Evolutionary conservation across 345 rosid genomes (phyloP).

Genomic region (Lepidium didymum): DNA sequence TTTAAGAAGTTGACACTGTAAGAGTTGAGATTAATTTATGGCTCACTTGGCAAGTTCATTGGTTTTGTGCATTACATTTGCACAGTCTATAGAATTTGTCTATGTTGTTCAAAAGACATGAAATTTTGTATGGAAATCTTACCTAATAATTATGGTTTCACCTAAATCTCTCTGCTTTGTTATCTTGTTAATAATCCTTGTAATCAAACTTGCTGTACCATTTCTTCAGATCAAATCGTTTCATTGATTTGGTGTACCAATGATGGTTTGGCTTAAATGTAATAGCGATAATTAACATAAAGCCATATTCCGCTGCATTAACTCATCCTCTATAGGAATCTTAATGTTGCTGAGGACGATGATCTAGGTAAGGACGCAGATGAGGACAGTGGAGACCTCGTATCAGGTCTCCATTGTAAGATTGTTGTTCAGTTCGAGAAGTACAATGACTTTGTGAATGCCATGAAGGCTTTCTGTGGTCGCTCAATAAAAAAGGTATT

Average conservation of each 20-base stretch:
- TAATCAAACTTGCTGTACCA: neutral
- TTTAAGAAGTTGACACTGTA: neutral
- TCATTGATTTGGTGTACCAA: neutral
- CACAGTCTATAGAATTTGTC: neutral
- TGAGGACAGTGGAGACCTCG: conserved; percentile 41
- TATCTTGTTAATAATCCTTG: neutral
- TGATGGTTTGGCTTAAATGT: neutral
- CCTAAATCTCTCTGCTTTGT: neutral
- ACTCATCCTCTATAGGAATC: conserved; percentile 52
- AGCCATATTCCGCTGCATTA: conserved; percentile 16
- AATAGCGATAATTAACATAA: neutral
- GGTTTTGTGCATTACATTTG: neutral
- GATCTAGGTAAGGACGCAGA: conserved; percentile 49
- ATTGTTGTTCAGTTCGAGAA: conserved; percentile 88
- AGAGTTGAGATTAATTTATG: neutral
- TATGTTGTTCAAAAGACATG: neutral
- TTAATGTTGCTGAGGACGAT: conserved; percentile 79
- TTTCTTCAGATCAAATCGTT: neutral
- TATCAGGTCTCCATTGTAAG: conserved; percentile 85
- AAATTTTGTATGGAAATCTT: neutral
- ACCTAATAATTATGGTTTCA: neutral
- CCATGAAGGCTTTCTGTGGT: conserved; percentile 71
- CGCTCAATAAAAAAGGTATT: conserved; percentile 79
- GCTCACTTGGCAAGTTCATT: neutral
- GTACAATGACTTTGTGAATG: conserved; percentile 55